These are phyloP conservation scores for Alternaria angustiovoidea DNA, from an alignment of 2,329 filamentous ascomycete species.

Conservation along the genomic window DNA sequence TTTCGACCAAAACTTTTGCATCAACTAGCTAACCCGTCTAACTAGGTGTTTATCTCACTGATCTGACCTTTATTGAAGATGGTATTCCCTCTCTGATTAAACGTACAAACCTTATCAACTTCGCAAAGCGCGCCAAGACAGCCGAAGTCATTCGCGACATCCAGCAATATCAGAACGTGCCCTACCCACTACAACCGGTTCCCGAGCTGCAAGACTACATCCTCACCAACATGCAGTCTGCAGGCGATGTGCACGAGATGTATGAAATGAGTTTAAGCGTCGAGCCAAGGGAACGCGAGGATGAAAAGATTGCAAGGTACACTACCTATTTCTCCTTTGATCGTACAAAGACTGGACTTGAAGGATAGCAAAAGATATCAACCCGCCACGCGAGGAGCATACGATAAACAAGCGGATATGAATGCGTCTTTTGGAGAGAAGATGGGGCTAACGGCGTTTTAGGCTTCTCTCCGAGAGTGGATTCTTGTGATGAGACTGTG, in stretches of 20 bases:
- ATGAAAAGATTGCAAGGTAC: constrained; percentile 99
- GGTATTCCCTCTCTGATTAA: constrained; percentile 97
- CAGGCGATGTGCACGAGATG: constrained; percentile 98
- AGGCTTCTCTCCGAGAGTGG: constrained; percentile 64
- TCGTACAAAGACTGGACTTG: constrained; percentile 5
- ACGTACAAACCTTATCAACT: constrained; percentile 96
- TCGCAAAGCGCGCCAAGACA: constrained; percentile 96
- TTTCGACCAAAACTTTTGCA: background rate
- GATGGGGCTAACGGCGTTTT: constrained; percentile 25
- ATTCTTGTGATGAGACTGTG: constrained; percentile 56
- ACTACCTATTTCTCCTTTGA: constrained; percentile 23
- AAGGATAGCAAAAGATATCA: constrained; percentile 2
- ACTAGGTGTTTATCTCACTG: constrained; percentile 91
- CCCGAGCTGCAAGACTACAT: constrained; percentile 96
- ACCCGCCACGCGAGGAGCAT: background rate
- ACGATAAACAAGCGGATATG: constrained; percentile 1
- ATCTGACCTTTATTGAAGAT: constrained; percentile 98
- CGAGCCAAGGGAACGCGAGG: constrained; percentile 94
- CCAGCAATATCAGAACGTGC: constrained; percentile 97
- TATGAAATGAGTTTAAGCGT: constrained; percentile 95
- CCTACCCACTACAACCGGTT: constrained; percentile 90
- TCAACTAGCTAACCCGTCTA: background rate
- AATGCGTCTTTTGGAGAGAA: constrained; percentile 6
- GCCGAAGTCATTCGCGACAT: constrained; percentile 98
- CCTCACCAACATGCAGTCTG: constrained; percentile 91